Base-by-base conservation (phyloP, 2,329 filamentous ascomycete species). In the Endocalyx cinctus region DNA sequence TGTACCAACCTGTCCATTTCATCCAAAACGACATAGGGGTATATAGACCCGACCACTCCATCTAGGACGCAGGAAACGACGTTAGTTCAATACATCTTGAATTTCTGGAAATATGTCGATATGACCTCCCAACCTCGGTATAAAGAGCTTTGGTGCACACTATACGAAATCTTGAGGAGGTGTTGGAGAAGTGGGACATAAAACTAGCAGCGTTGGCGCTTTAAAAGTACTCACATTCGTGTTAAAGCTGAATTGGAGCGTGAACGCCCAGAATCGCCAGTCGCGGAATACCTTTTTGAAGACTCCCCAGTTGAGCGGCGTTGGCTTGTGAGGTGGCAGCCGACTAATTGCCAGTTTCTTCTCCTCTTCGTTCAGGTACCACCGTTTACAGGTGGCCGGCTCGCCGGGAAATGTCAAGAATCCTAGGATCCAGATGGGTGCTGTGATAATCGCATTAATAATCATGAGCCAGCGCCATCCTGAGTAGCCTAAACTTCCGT, bases 1-100 rank as follows among this genome's bases (percentile, higher is more conserved):
- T 38, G 27, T 41, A 37, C 16, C 30, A 31, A 11, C 16, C 30
- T 22, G 33, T 35, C 27, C 33, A 30, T 12, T 35, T 27, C 19
- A 28, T 28, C 14, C 25, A 33, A 14, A 33, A 11, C 5, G 22
- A 11, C 23, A 33, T 33, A 3, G 31, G 31, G 11, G 17, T 27
- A 25, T 33, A 33, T 25, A 33, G 12, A 5, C 31, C 31, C 12
- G 31, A 27, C 31, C 31, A 33, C 23, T 33, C 31, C 31, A 33
- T 33, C 22, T 25, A 23, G 18, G 30, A 23, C 22, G n/a, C n/a
- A n/a, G n/a, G n/a, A n/a, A n/a, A n/a, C n/a, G n/a, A n/a, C n/a
- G n/a, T n/a, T n/a, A n/a, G n/a, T n/a, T n/a, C n/a, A n/a, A n/a
- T n/a, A n/a, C n/a, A n/a, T n/a, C n/a, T n/a, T n/a, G n/a, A n/a